phyloP scores from a whole-genome alignment of 139 green algal genomes.

The Chlamydomonas sphaeroides region DNA sequence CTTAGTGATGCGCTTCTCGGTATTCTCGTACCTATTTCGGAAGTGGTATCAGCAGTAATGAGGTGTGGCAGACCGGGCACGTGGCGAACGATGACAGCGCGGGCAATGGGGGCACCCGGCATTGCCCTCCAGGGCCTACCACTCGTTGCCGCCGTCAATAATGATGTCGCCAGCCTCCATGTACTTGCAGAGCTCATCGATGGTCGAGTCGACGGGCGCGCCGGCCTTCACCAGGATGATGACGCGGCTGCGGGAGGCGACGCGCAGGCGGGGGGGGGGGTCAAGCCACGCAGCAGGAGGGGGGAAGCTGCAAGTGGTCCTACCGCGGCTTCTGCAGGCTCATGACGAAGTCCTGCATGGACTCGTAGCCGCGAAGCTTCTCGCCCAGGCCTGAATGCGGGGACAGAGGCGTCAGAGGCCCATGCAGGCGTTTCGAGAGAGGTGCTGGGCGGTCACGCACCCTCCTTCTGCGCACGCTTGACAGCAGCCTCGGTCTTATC shows the following conservation, averaged over 20 bases:
- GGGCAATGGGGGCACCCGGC: too few species aligned
- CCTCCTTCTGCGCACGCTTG: constrained; percentile 91
- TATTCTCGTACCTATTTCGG: constrained; percentile 99
- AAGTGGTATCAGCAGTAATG: too few species aligned
- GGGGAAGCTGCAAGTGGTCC: too few species aligned
- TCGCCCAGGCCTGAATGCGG: constrained; percentile 82
- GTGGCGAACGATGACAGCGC: too few species aligned
- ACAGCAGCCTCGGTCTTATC: constrained; percentile 96
- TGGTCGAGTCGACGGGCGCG: constrained; percentile 94
- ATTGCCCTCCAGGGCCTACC: too few species aligned
- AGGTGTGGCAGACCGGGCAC: too few species aligned
- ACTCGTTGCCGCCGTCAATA: constrained; percentile 98
- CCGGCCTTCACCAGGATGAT: constrained; percentile 99
- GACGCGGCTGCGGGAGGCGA: constrained; percentile 80
- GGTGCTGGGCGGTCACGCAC: constrained; percentile 41
- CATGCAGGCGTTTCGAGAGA: not conserved
- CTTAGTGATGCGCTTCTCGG: constrained; percentile 83
- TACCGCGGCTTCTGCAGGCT: constrained; percentile 93
- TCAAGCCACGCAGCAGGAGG: too few species aligned
- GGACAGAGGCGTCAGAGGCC: too few species aligned
- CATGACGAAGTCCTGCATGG: constrained; percentile 93
- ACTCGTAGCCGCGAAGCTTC: constrained; percentile 90
- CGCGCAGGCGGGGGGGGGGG: too few species aligned
- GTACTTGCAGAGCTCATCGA: constrained; percentile 84
- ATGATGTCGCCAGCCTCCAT: constrained; percentile 98